These are phyloP conservation scores for Fusarium keratoplasticum DNA, from an alignment of 2,329 filamentous ascomycete genomes.

Conservation along the genomic window DNA sequence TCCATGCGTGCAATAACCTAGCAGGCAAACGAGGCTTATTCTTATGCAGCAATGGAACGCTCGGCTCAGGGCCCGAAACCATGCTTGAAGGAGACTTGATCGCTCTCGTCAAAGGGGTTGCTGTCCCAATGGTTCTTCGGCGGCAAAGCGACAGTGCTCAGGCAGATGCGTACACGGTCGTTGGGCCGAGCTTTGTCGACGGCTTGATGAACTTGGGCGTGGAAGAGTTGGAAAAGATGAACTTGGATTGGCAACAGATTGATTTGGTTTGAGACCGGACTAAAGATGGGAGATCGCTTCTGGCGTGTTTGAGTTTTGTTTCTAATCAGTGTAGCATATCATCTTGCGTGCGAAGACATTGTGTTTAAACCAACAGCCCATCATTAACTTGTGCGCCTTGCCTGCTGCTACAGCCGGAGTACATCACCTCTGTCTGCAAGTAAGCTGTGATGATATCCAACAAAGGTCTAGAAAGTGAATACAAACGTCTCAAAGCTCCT, in stretches of 20 bases:
- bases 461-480: not conserved
- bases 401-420: accelerated
- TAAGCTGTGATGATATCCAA: not conserved
- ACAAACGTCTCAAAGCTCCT: not conserved
- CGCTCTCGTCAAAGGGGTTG: not conserved
- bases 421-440: not conserved
- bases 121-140: not conserved
- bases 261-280: not conserved
- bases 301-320: too few species aligned
- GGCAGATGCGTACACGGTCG: not conserved
- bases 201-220: not conserved
- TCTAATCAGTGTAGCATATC: too few species aligned
- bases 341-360: too few species aligned
- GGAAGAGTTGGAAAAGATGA: not conserved
- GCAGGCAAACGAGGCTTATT: not conserved
- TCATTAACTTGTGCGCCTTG: not conserved
- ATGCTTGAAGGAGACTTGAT: not conserved
- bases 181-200: not conserved
- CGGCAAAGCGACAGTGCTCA: not conserved
- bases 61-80: not conserved
- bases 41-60: not conserved
- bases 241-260: not conserved
- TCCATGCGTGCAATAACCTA: not conserved
- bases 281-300: not conserved
- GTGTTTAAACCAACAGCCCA: not conserved